Base-by-base conservation (phyloP, 257 asterid species). In the Verbascum thapsus region DNA sequence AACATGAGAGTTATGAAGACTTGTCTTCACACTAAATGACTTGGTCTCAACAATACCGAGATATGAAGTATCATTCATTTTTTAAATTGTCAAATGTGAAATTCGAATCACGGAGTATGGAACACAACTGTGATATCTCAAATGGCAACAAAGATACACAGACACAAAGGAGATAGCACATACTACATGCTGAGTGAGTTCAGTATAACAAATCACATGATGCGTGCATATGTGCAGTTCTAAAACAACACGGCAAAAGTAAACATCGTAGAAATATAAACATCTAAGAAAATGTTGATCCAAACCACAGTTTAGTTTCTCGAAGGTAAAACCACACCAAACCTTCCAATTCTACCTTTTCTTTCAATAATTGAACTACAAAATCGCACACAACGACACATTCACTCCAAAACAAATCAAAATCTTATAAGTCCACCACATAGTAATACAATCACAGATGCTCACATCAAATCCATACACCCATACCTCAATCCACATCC, bases 391-490 rank as follows among this genome's bases (percentile, higher is more conserved):
- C 15, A 38, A 38, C 63, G 5, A 47, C 48, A 18, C 7, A 10
- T 0, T 13, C 51, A 18, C 20, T n/a, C 64, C 37, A 19, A 39
- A 12, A 11, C 49, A 20, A 54, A 53, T 65, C 34, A 65, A 23
- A 42, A 49, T 2, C 6, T 60, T 35, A 61, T 23, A 12, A 1
- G 15, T 6, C 18, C 26, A 6, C 15, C 52, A 39, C 1, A 39
- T 13, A 16, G 0, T 17, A 2, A 17, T 7, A 15, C 23, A 57
- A 51, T 63, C 38, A 39, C 11, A 7, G 26, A 64, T 20, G 10
- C 58, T 53, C 45, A 10, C 20, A 64, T 26, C 51, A 39, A 68
- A 59, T 58, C 40, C 20, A 56, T 20, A 12, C 44, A 20, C 42
- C 23, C 34, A 53, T 3, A 16, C 6, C 44, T 26, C 49, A 2